Evolutionary conservation across 2,329 filamentous ascomycete genomes (phyloP), one percentile per base, ranked within the genome.

Genomic region (Alternaria sp.): DNA sequence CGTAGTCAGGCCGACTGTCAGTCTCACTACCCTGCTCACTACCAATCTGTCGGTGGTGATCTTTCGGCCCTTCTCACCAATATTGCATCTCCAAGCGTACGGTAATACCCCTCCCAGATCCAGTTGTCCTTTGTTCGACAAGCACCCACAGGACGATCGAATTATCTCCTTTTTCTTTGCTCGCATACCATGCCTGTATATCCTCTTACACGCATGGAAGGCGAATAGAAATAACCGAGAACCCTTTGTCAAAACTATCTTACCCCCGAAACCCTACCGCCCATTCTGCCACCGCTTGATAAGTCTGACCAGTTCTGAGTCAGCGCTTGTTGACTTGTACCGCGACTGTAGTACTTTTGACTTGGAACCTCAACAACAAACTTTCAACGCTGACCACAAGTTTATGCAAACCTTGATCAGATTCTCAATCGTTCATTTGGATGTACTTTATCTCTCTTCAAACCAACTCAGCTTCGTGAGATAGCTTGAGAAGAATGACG

Each of bases 1-100:
- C 47, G 54, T 46, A 24, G n/a, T 52, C 24, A 43, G 47, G 39
- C 41, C 49, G 49, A n/a, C 48, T 14, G 41, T 41, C 18, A 36
- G 18, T 34, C 55, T 51, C 28, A 30, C 48, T 42, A 24, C 30
- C 30, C 34, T 39, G 48, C 16, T 38, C 46, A 53, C 55, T 24
- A 57, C 48, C 22, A 32, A 41, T 48, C 38, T 34, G 34, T 22
- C 44, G 26, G 44, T 38, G 24, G 39, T 51, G 20, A 51, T 43
- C 28, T 36, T 51, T 51, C 44, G 44, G 44, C 30, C 39, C 28
- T 51, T 20, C 51, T 41, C 46, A 18, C 48, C 30, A 26, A 49
- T 26, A 49, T 49, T 7, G 14, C 46, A 16, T 49, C 46, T 49
- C 46, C 46, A 30, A n/a, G 18, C 20, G 30, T 34, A 48, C 46